These are phyloP conservation scores for Boletus edulis DNA, from an alignment of 768 basidiomycete species.

Conservation along the genomic window DNA sequence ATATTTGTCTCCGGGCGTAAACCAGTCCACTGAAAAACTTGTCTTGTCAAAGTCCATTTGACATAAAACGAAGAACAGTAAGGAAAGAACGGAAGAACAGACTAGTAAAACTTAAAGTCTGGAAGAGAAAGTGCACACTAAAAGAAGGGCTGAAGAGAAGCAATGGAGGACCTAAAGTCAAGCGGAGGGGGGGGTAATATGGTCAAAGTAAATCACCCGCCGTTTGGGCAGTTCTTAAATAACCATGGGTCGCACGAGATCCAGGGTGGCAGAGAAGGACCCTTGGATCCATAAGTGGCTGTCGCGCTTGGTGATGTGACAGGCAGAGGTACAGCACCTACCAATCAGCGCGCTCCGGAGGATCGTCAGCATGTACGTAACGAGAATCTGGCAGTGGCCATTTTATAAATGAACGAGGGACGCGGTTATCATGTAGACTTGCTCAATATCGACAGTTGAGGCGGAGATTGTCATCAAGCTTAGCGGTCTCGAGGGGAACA, in stretches of 20 bases:
- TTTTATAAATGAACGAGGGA: no score
- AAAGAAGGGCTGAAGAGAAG: constrained; percentile 1
- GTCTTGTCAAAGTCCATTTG: constrained; percentile 34
- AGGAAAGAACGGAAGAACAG: constrained; percentile 5
- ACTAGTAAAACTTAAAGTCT: constrained; percentile 3
- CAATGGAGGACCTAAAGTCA: neutral
- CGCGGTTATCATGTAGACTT: no score
- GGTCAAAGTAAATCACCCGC: neutral
- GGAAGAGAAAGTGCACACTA: neutral
- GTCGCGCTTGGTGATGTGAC: neutral
- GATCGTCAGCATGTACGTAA: constrained; percentile 14
- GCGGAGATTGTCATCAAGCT: neutral
- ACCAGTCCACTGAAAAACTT: constrained; percentile 31
- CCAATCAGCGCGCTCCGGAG: neutral
- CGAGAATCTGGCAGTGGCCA: neutral
- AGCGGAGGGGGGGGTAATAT: constrained; percentile 4
- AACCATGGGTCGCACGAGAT: constrained; percentile 2
- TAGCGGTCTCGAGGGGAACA: constrained; percentile 9
- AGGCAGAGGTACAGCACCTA: neutral
- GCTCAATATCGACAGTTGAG: neutral
- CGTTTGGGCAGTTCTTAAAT: constrained; percentile 14
- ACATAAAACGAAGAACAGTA: constrained; percentile 5
- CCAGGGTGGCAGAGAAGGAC: constrained; percentile 16
- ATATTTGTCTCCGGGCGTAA: constrained; percentile 27
- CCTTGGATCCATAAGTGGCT: constrained; percentile 13